Evolutionary conservation across 106 monocot species (phyloP).

Genomic region (Acorus gramineus): DNA sequence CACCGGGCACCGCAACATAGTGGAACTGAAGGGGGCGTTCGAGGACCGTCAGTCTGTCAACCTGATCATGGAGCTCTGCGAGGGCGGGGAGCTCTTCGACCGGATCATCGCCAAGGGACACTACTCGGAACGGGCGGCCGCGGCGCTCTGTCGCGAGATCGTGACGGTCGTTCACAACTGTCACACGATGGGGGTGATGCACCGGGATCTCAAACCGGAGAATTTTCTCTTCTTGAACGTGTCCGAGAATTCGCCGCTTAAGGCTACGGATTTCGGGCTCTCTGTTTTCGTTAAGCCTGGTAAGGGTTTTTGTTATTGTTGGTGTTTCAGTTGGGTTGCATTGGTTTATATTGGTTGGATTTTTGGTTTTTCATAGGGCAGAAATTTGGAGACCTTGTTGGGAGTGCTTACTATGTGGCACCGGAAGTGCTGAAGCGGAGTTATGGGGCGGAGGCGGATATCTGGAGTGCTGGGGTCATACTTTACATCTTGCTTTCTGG

Average conservation of each 20-base stretch:
- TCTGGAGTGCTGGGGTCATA: constrained; percentile 95
- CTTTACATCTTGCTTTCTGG: constrained; percentile 93
- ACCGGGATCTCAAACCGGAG: constrained; percentile 65
- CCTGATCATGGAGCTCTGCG: constrained; percentile 65
- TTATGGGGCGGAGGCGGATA: constrained; percentile 75
- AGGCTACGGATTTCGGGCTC: constrained; percentile 52
- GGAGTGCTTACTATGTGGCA: constrained; percentile 90
- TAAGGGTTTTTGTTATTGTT: constrained; percentile 2
- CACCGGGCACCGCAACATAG: constrained; percentile 34
- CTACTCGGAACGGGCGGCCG: constrained; percentile 50
- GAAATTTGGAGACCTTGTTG: constrained; percentile 61
- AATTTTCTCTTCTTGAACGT: constrained; percentile 47
- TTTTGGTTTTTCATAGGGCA: constrained; percentile 33
- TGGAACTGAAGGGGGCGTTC: constrained; percentile 16
- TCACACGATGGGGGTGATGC: constrained; percentile 56
- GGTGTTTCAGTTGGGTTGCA: not conserved
- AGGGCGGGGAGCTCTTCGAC: constrained; percentile 66
- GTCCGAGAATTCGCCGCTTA: constrained; percentile 43
- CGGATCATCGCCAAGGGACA: constrained; percentile 35
- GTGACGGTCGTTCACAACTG: constrained; percentile 37
- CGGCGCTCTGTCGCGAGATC: constrained; percentile 35
- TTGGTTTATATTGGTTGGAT: not conserved
- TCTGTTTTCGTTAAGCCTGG: constrained; percentile 50
- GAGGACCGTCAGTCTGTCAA: constrained; percentile 36
- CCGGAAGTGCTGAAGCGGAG: constrained; percentile 62